These are phyloP conservation scores for Lipomyces orientalis DNA, from an alignment of 805 yeast genomes.

Conservation along the genomic window DNA sequence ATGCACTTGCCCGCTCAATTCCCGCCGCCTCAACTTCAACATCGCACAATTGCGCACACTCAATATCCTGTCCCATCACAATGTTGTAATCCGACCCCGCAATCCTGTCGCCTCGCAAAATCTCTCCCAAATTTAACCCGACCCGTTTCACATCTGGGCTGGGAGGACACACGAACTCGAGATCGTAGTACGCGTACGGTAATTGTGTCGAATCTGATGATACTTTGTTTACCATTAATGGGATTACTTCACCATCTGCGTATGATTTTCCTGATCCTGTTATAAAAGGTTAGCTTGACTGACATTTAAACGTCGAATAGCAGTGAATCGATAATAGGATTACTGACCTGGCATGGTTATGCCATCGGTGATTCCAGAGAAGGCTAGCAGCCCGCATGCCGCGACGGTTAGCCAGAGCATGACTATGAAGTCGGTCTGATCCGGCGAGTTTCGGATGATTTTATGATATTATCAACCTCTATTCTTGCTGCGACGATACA, in stretches of 20 bases:
- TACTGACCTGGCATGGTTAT: background rate
- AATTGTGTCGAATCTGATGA: slow-evolving; percentile 78
- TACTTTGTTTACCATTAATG: slow-evolving; percentile 74
- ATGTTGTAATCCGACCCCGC: slow-evolving; percentile 77
- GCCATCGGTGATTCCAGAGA: background rate
- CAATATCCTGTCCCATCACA: slow-evolving; percentile 64
- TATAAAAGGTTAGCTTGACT: background rate
- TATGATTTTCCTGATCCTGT: slow-evolving; percentile 41
- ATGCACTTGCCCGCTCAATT: slow-evolving; percentile 58
- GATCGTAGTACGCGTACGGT: slow-evolving; percentile 76
- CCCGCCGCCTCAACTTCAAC: slow-evolving; percentile 60
- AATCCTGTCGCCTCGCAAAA: slow-evolving; percentile 78
- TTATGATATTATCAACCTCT: background rate
- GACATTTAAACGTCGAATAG: background rate
- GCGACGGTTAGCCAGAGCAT: background rate
- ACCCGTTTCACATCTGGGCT: slow-evolving; percentile 59
- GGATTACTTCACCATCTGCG: slow-evolving; percentile 63
- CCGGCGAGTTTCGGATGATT: background rate
- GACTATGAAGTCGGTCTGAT: background rate
- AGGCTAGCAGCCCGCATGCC: background rate
- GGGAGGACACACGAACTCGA: slow-evolving; percentile 78
- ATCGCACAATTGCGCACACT: slow-evolving; percentile 73
- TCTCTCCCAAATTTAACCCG: slow-evolving; percentile 74
- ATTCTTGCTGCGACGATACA: background rate
- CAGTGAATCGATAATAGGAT: background rate